A percentile compares a stretch with the other conserved stretches of the same genome.
Evolutionary conservation across 2,329 filamentous ascomycete genomes (phyloP).

Genomic region (Microsporum audouinii): DNA sequence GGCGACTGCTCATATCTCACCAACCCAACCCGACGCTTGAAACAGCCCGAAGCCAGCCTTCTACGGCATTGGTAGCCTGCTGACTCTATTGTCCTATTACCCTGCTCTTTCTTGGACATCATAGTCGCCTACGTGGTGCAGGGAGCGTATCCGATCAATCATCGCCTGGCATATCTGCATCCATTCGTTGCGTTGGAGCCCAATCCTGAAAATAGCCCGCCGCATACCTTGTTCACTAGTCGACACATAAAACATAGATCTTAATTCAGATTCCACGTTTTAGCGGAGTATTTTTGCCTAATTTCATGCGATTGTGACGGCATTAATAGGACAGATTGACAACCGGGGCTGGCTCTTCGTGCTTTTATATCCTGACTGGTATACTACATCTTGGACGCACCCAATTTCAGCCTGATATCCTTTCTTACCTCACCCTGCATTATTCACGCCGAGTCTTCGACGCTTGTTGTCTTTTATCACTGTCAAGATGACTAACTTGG

Average conservation of each 20-base stretch:
- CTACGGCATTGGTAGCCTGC: neutral
- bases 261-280: neutral
- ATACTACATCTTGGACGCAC: neutral
- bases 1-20: slow-evolving; percentile 3
- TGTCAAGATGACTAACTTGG: neutral
- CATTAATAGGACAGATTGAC: neutral
- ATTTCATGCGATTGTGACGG: neutral
- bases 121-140: neutral
- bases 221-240: neutral
- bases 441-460: neutral
- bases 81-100: neutral
- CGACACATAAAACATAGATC: neutral
- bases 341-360: neutral
- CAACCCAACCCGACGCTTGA: neutral
- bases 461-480: neutral
- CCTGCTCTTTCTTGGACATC: neutral
- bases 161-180: neutral
- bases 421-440: neutral
- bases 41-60: neutral
- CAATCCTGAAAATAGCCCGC: neutral
- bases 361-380: neutral
- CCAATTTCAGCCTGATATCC: neutral
- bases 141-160: neutral
- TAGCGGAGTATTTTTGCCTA: neutral
- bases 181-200: neutral